Evolutionary conservation across 768 basidiomycete species (phyloP).

Genomic region (Coprinopsis cinerea): DNA sequence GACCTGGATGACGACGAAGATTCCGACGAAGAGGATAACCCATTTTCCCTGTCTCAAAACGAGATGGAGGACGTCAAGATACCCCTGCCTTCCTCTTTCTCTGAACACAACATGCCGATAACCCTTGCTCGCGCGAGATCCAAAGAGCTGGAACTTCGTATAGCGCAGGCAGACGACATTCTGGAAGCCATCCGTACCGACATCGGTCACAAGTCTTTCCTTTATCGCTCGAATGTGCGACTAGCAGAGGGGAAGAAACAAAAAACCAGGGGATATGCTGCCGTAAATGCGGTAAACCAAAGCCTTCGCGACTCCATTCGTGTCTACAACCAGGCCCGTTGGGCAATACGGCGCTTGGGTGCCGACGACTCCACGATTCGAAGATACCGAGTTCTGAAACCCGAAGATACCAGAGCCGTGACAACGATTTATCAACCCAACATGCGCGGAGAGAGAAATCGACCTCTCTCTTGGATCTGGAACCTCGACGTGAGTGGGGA

Average conservation of each 20-base stretch:
- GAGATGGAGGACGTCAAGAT: no score
- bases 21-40: no score
- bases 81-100: no score
- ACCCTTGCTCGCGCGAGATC: no score
- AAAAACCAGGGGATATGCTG: not conserved
- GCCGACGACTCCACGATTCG: not conserved
- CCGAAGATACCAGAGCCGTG: constrained; percentile 1
- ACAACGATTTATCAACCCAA: constrained; percentile 2
- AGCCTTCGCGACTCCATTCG: not conserved
- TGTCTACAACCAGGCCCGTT: not conserved
- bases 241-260: not conserved
- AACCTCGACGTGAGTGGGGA: not conserved
- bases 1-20: no score
- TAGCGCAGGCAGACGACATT: no score
- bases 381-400: not conserved
- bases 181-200: no score
- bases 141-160: no score
- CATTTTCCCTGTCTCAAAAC: no score
- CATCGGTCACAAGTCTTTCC: no score
- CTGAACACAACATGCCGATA: no score
- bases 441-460: not conserved
- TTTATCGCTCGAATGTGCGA: no score
- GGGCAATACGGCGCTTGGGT: not conserved
- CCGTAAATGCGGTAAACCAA: not conserved
- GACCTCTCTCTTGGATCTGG: constrained; percentile 3